Evolutionary conservation across 2,329 filamentous ascomycete genomes (phyloP), one percentile per base, ranked within the genome.

Genomic region (Coniochaeta pulveracea): DNA sequence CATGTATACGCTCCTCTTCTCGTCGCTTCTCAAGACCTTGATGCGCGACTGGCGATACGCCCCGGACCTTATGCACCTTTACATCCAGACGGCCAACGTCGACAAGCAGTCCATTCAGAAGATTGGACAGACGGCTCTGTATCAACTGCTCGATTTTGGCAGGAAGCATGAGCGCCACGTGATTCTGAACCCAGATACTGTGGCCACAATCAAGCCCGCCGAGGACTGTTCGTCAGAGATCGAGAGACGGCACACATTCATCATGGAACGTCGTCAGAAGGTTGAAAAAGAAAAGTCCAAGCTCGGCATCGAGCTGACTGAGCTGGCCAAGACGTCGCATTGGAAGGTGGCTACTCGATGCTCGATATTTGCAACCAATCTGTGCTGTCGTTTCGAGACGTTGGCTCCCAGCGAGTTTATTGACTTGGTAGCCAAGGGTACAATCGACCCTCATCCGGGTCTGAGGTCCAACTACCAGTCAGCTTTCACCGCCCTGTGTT

Each of bases 261-360:
- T 98, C 43, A 60, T 80, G 37, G 74, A 77, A 41, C 82, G 89
- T 36, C 73, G 88, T 37, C 66, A 64, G 33, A 72, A 73, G 38
- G 86, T 96, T 4, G 91, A 98, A 55, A 66, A 69, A 34, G 86
- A 83, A 60, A 98, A 98, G 60, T 66, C 77, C 0, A 71, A 74
- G 4, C 61, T 98, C 17, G 84, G 88, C 0, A 63, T 85, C 35
- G 86, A 96, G 51, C 66, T 98, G 19, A 80, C 88, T 4, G 73
- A 81, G 38, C 62, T 80, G 38, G 83, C 85, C 2, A 78, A 76
- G 46, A 73, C 73, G 3, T 85, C 86, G 1, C 93, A 98, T 51
- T 98, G 91, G 91, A 96, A 94, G 63, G 88, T 94, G 46, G 89
- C 89, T 5, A 85, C 78, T 33, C 72, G 89, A 18, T 93, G 88